A percentile compares a stretch with the other conserved stretches of the same genome.
Conservation (phyloP, 257 asterid species). For the Ajuga chamaepitys region DNA sequence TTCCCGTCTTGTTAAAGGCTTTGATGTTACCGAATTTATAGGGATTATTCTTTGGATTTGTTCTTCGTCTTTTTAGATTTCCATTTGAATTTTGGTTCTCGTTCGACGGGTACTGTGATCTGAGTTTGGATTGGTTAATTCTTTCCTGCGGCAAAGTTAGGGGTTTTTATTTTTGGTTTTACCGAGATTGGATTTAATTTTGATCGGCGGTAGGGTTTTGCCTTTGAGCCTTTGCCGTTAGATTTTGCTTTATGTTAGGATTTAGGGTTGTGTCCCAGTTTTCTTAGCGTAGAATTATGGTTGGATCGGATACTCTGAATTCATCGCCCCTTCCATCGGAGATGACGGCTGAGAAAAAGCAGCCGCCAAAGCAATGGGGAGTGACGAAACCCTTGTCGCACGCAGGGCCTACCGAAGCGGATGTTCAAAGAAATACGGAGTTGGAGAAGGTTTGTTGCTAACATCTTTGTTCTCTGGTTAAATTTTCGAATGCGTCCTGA, state of each 20-base stretch:
- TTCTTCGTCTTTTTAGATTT: conserved; percentile 7
- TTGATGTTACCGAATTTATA: conserved; percentile 4
- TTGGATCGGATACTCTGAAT: conserved; percentile 32
- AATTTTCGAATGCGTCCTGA: not conserved
- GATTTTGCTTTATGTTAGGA: conserved; percentile 19
- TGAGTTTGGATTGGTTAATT: conserved; percentile 18
- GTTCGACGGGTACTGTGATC: conserved; percentile 16
- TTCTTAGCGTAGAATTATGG: conserved; percentile 26
- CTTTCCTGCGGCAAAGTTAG: conserved; percentile 3
- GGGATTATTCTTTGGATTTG: conserved; percentile 15
- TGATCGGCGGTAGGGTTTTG: conserved; percentile 33
- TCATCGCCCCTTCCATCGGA: conserved; percentile 28
- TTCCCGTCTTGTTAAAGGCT: not conserved
- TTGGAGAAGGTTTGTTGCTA: conserved; percentile 62
- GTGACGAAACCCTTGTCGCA: conserved; percentile 69
- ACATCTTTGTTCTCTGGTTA: not conserved
- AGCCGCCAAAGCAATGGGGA: conserved; percentile 55
- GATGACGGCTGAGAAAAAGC: conserved; percentile 25
- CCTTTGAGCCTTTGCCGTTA: conserved; percentile 2
- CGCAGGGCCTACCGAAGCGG: conserved; percentile 66
- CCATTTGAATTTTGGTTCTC: conserved; percentile 9
- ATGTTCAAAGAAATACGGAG: conserved; percentile 50
- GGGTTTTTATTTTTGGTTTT: conserved; percentile 2
- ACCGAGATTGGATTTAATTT: conserved; percentile 20
- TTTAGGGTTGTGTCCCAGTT: conserved; percentile 13